Base-by-base conservation (phyloP, 441 rosid genomes). In the Corymbia citriodora region DNA sequence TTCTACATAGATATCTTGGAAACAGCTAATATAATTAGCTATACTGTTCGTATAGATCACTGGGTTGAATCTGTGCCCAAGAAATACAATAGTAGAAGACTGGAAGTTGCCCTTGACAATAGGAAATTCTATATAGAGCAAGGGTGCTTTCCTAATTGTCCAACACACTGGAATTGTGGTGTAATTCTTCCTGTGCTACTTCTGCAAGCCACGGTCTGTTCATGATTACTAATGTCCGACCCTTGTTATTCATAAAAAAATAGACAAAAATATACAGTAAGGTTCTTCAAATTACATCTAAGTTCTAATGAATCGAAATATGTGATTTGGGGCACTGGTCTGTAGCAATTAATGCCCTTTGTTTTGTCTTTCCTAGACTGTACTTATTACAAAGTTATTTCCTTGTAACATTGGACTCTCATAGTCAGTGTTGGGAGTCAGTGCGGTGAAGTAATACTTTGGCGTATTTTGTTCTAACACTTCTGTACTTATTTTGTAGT, bases 401-500 rank as follows among this genome's bases (percentile, higher is more conserved):
- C n/a, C 18, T 1, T 4, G 11, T 23, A 1, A 79, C 27, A 36
- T 18, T 23, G 85, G 85, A 79, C n/a, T 52, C 53, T 79, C 52
- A 23, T 79, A 79, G 45, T 79, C 85, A 45, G 85, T 79, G 85
- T 52, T 21, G 52, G 85, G 85, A 72, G 49, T 74, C 85, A 40
- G 85, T 74, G 85, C 13, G 23, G 85, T 21, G 52, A 53, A 52
- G 61, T 86, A 86, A 36, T 87, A 36, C 7, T 87, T 55, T 55
- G n/a, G 31, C 48, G 21, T 36, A 10, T 40, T 74, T 36, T 87
- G 57, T 45, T 57, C 61, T 57, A 23, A 55, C 68, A 21, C 68
- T 87, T 90, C 90, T 94, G 70, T 92, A 52, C 92, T 91, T 89
- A 91, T 88, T 83, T 93, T 93, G 93, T 96, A 98, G 99, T 93